Conservation (phyloP, 2,329 filamentous ascomycete genomes). For the Alternaria conjuncta region DNA sequence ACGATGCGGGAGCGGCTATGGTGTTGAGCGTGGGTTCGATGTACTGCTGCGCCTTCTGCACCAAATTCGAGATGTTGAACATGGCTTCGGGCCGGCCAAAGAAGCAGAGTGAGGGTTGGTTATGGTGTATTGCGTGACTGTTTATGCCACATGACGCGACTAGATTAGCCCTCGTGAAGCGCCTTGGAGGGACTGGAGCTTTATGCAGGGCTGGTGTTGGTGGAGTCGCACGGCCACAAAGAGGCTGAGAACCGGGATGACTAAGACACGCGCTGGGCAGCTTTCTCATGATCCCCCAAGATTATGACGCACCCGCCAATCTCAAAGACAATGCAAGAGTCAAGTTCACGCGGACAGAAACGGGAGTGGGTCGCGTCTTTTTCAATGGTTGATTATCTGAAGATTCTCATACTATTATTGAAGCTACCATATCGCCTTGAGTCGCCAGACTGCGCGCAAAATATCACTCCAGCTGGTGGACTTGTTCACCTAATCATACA, state of each 20-base stretch:
- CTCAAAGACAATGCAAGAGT: neutral
- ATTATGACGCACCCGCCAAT: neutral
- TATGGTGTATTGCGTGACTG: slow-evolving; percentile 9
- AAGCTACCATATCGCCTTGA: neutral
- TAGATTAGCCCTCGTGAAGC: slow-evolving; percentile 16
- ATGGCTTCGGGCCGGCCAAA: slow-evolving; percentile 37
- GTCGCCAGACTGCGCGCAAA: neutral
- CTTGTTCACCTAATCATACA: neutral
- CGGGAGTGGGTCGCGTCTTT: neutral
- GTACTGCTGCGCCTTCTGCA: slow-evolving; percentile 93
- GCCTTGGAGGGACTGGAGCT: slow-evolving; percentile 17
- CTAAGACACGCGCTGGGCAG: slow-evolving; percentile 6
- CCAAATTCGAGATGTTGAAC: slow-evolving; percentile 74
- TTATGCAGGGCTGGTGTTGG: slow-evolving; percentile 19
- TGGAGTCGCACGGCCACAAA: slow-evolving; percentile 14
- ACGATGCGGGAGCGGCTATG: slow-evolving; percentile 65
- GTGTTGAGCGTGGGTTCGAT: slow-evolving; percentile 83
- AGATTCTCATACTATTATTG: neutral
- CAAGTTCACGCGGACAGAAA: neutral
- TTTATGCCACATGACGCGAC: slow-evolving; percentile 39
- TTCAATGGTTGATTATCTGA: neutral
- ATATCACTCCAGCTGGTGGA: neutral
- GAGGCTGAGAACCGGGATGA: slow-evolving; percentile 11
- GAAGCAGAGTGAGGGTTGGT: slow-evolving; percentile 17
- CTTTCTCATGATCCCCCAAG: neutral